Evolutionary conservation across 2,329 filamentous ascomycete species (phyloP).

Genomic region (Talaromyces sp.): DNA sequence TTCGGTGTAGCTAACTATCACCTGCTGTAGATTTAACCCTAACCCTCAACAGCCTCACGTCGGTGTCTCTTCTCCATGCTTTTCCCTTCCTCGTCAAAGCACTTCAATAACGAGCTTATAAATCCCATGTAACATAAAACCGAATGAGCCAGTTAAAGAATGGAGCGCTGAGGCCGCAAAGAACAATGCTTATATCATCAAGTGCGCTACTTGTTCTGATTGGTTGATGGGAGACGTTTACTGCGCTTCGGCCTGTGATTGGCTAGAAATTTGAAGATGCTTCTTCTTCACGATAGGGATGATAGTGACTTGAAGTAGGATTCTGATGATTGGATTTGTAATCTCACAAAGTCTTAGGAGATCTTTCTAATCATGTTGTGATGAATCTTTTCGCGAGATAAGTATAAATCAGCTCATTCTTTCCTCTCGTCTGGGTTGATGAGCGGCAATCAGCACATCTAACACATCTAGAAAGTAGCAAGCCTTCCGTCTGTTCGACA

Average conservation of each 20-base stretch:
- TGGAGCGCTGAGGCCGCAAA: neutral
- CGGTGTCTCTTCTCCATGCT: neutral
- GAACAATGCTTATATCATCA: neutral
- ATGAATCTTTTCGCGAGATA: no score
- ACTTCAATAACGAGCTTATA: neutral
- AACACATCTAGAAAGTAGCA: neutral
- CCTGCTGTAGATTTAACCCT: neutral
- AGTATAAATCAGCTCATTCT: no score
- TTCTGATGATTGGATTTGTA: no score
- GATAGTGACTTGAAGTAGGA: no score
- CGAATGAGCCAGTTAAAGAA: neutral
- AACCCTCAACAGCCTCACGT: neutral
- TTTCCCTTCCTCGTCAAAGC: no score
- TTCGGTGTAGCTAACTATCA: neutral
- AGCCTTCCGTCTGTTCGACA: no score
- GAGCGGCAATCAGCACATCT: neutral
- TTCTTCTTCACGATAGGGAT: no score
- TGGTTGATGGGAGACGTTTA: neutral
- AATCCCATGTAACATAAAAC: neutral
- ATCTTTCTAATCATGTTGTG: no score
- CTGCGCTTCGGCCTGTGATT: conserved; percentile 1
- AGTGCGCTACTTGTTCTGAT: neutral
- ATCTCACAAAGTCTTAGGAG: no score
- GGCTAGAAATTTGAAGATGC: neutral
- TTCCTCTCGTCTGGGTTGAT: no score